Percentiles rank a stretch among this genome's conserved stretches.
These are phyloP conservation scores for Wallacemonas sp. DNA, from an alignment of 208 protist species.

Conservation along the genomic window DNA sequence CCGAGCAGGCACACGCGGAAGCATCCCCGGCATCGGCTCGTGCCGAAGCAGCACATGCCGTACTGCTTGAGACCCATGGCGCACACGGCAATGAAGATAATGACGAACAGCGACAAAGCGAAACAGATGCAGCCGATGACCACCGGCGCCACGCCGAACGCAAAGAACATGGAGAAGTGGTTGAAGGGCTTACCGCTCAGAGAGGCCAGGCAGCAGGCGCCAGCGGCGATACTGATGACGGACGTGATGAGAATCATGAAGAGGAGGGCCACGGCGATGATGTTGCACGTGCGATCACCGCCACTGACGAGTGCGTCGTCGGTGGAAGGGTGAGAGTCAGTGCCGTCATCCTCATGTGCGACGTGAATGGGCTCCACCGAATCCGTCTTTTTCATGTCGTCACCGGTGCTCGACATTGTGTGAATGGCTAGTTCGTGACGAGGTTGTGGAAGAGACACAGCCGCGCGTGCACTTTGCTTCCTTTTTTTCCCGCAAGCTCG, in stretches of 20 bases:
- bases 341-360: background rate
- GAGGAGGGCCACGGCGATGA: slow-evolving; percentile 31
- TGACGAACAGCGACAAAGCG: slow-evolving; percentile 13
- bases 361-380: background rate
- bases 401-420: background rate
- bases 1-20: slow-evolving; percentile 34
- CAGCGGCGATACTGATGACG: slow-evolving; percentile 42
- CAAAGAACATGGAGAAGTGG: slow-evolving; percentile 40
- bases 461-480: no score
- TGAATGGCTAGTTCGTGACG: background rate
- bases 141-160: slow-evolving; percentile 29
- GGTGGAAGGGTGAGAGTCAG: slow-evolving; percentile 5
- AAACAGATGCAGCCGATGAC: slow-evolving; percentile 31
- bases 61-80: slow-evolving; percentile 38
- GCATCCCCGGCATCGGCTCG: slow-evolving; percentile 12
- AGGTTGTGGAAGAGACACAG: background rate
- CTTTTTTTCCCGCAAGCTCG: no score
- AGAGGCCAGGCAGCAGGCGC: slow-evolving; percentile 41
- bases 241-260: slow-evolving; percentile 38
- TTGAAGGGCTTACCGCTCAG: slow-evolving; percentile 33
- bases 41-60: slow-evolving; percentile 51
- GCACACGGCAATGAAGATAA: slow-evolving; percentile 34
- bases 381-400: background rate
- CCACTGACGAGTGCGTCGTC: slow-evolving; percentile 4
- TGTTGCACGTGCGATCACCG: slow-evolving; percentile 27